Conservation (phyloP, 2,329 filamentous ascomycete genomes). For the Fusarium sp. region DNA sequence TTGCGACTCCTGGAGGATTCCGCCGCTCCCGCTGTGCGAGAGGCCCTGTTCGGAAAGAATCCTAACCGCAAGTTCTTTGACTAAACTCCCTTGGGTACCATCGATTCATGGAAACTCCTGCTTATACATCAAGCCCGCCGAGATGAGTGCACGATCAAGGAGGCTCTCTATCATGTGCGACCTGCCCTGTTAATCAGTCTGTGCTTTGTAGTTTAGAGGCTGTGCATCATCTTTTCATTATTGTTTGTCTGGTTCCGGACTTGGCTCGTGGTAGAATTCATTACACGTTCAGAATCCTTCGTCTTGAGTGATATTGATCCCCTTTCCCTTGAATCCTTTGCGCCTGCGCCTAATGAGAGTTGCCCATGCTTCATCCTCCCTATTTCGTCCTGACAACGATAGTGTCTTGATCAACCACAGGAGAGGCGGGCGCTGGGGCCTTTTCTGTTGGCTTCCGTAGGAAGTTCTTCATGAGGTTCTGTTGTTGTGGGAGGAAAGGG, state of each 20-base stretch:
- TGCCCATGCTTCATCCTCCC: not conserved
- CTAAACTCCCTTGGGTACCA: slow-evolving; percentile 58
- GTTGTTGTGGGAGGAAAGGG: slow-evolving; percentile 56
- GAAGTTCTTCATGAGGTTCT: slow-evolving; percentile 64
- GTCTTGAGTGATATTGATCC: slow-evolving; percentile 14
- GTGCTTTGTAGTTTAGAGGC: slow-evolving; percentile 50
- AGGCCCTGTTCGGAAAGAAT: slow-evolving; percentile 93
- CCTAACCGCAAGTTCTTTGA: slow-evolving; percentile 96
- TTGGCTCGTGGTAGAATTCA: slow-evolving; percentile 43
- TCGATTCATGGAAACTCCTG: slow-evolving; percentile 21
- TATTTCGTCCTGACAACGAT: slow-evolving; percentile 38
- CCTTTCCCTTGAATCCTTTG: not conserved
- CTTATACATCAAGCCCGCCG: slow-evolving; percentile 25
- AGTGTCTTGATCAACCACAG: slow-evolving; percentile 20
- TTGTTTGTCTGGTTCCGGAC: slow-evolving; percentile 39
- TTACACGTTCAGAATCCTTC: slow-evolving; percentile 36
- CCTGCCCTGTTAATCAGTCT: slow-evolving; percentile 44
- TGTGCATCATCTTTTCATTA: slow-evolving; percentile 48
- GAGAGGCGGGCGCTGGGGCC: slow-evolving; percentile 1
- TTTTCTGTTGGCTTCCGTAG: slow-evolving; percentile 47
- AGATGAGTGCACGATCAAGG: slow-evolving; percentile 34
- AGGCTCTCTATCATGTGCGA: slow-evolving; percentile 38
- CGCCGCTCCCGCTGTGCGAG: slow-evolving; percentile 85
- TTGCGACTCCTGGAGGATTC: slow-evolving; percentile 86
- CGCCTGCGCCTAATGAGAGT: not conserved